A percentile compares a stretch with the other conserved stretches of the same genome.
phyloP scores from a whole-genome alignment of 148 eudicot species.

The Rhododendron kiyosumense region DNA sequence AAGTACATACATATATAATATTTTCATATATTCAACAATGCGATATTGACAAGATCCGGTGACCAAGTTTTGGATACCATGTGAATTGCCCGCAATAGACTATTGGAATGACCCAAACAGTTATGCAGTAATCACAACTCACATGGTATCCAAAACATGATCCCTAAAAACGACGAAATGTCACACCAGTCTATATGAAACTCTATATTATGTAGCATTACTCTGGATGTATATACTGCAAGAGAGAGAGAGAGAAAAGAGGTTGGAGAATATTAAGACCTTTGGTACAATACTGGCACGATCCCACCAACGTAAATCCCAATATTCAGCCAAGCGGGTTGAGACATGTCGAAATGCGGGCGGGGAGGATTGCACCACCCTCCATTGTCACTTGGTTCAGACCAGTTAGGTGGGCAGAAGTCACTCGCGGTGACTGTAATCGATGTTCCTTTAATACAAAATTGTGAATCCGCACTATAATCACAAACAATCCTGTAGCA shows the following conservation, averaged over 20 bases:
- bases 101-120: too few species aligned
- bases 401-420: constrained; percentile 86
- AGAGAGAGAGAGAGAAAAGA: not conserved
- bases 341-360: constrained; percentile 92
- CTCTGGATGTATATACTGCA: constrained; percentile 19
- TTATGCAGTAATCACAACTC: too few species aligned
- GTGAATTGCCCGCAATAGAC: too few species aligned
- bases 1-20: not conserved
- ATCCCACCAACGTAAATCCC: constrained; percentile 40
- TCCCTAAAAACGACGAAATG: too few species aligned
- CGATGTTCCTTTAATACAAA: constrained; percentile 59
- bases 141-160: too few species aligned
- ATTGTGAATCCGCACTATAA: constrained; percentile 33
- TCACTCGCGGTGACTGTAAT: constrained; percentile 82
- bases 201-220: constrained; percentile 53
- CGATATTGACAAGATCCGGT: too few species aligned
- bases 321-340: constrained; percentile 93
- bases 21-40: too few species aligned
- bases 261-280: constrained; percentile 29
- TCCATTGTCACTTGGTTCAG: constrained; percentile 20
- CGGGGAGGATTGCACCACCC: constrained; percentile 98
- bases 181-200: not conserved
- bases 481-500: constrained; percentile 80
- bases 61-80: too few species aligned
- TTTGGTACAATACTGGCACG: constrained; percentile 56